Conservation (phyloP, 129 eudicot genomes). For the Logfia minima region DNA sequence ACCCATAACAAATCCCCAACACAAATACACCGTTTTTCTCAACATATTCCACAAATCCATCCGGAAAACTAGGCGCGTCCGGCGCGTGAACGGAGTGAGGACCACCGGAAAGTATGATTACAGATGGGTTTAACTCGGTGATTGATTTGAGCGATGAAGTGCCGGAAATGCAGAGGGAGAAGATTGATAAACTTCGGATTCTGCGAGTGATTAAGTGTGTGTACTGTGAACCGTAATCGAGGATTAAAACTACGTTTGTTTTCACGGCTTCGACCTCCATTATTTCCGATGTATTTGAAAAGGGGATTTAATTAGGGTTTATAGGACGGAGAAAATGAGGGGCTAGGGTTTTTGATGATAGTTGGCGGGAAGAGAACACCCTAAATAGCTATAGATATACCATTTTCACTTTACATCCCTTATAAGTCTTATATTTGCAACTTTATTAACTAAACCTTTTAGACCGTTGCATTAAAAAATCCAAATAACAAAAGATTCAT, state of each 20-base stretch:
- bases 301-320: slow-evolving; percentile 27
- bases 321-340: not conserved
- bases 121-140: slow-evolving; percentile 63
- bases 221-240: slow-evolving; percentile 90
- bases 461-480: too few relatives aligned
- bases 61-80: slow-evolving; percentile 65
- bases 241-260: slow-evolving; percentile 67
- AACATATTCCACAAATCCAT: slow-evolving; percentile 73
- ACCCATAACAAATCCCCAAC: slow-evolving; percentile 81
- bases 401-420: not conserved
- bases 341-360: slow-evolving; percentile 1
- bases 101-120: slow-evolving; percentile 85
- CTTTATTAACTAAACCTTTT: not conserved
- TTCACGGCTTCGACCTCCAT: slow-evolving; percentile 63
- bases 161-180: slow-evolving; percentile 81
- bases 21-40: slow-evolving; percentile 52
- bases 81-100: slow-evolving; percentile 78
- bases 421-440: too few relatives aligned
- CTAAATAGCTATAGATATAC: not conserved
- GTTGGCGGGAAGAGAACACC: not conserved
- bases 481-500: too few relatives aligned
- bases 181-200: slow-evolving; percentile 65
- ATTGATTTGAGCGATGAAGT: slow-evolving; percentile 71
- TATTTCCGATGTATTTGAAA: not conserved
- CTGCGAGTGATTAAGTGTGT: slow-evolving; percentile 92